Evolutionary conservation across 345 rosid genomes (phyloP).

Genomic region (sweet orange (Citrus sinensis)): DNA sequence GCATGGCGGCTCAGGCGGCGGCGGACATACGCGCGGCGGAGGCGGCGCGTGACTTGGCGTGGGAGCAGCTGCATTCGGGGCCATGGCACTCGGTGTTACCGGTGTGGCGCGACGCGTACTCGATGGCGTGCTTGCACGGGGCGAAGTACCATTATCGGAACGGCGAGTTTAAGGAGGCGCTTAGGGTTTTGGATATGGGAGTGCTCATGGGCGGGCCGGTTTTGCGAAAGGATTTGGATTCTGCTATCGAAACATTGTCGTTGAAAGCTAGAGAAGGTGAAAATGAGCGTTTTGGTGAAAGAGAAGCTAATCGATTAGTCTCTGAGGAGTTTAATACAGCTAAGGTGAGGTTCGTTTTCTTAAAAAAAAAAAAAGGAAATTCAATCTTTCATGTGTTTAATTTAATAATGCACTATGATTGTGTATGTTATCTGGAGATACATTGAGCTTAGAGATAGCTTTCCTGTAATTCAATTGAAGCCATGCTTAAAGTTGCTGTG

Average conservation of each 20-base stretch:
- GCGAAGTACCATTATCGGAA: conserved; percentile 60
- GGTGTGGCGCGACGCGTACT: conserved; percentile 94
- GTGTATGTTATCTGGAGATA: too few relatives aligned
- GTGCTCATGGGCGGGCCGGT: conserved; percentile 92
- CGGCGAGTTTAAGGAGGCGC: conserved; percentile 68
- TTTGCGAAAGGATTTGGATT: conserved; percentile 70
- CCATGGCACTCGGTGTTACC: conserved; percentile 98
- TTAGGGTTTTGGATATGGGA: conserved; percentile 85
- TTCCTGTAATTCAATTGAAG: too few relatives aligned
- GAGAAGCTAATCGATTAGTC: conserved; percentile 30
- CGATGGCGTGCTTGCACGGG: conserved; percentile 80
- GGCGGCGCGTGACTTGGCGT: conserved; percentile 95
- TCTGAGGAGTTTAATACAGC: conserved; percentile 46
- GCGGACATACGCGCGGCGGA: conserved; percentile 91
- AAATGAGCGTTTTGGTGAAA: conserved; percentile 21
- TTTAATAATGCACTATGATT: neutral
- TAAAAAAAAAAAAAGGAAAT: neutral
- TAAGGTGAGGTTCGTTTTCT: conserved; percentile 50
- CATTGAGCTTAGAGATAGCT: too few relatives aligned
- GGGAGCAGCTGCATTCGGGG: conserved; percentile 99
- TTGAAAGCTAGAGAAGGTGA: conserved; percentile 39
- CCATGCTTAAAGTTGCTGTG: too few relatives aligned
- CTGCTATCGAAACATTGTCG: conserved; percentile 43
- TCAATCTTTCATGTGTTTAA: neutral
- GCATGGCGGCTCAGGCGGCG: conserved; percentile 68